Conservation (phyloP, 2,329 filamentous ascomycete species). For the Cordyceps fumosorosea region DNA sequence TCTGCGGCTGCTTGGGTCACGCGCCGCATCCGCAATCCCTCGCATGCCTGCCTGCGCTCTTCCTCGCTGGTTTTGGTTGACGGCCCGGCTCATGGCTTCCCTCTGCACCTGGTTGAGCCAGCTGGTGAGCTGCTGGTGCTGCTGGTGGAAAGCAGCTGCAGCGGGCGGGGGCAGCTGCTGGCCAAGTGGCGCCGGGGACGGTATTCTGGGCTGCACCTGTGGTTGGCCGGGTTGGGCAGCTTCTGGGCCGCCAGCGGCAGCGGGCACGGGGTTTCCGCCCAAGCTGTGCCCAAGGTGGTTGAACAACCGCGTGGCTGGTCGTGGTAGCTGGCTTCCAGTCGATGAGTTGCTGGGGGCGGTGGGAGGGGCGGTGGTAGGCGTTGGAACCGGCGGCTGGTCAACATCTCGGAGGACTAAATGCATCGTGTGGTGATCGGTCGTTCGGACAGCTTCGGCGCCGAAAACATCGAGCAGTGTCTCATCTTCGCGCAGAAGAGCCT, state of each 20-base stretch:
- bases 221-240: conserved; percentile 18
- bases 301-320: conserved; percentile 3
- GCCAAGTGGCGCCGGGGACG: conserved; percentile 10
- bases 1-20: conserved; percentile 18
- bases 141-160: conserved; percentile 19
- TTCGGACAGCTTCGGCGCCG: conserved; percentile 45
- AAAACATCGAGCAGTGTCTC: conserved; percentile 53
- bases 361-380: conserved; percentile 21
- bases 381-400: conserved; percentile 19
- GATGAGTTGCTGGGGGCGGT: conserved; percentile 19
- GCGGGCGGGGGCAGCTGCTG: conserved; percentile 17
- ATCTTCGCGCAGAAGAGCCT: conserved; percentile 45
- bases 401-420: conserved; percentile 45
- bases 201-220: conserved; percentile 11
- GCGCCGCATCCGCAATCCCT: conserved; percentile 30
- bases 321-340: conserved; percentile 10
- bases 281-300: conserved; percentile 1
- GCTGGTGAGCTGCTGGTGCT: conserved; percentile 37
- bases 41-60: conserved; percentile 34
- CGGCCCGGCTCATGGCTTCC: conserved; percentile 36
- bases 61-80: conserved; percentile 37
- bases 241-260: conserved; percentile 19
- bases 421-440: conserved; percentile 42
- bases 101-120: conserved; percentile 42
- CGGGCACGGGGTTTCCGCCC: conserved; percentile 8